Percentiles rank a stretch among this genome's conserved stretches.
These are phyloP conservation scores for Aspergillus novoparasiticus DNA, from an alignment of 2,329 filamentous ascomycete genomes.

Conservation along the genomic window DNA sequence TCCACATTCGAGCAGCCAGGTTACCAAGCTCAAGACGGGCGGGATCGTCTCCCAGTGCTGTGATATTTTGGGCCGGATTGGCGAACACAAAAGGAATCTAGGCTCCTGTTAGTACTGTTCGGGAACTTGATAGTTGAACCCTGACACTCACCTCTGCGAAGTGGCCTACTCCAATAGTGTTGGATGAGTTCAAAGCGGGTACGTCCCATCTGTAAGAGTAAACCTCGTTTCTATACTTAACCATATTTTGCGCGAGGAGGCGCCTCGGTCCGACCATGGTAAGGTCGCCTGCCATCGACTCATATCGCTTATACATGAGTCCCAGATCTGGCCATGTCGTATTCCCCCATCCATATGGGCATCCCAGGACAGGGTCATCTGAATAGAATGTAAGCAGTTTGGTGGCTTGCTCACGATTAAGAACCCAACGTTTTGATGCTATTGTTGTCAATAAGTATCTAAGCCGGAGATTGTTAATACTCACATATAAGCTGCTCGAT, in stretches of 20 bases:
- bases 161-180: conserved; percentile 32
- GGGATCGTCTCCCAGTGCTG: conserved; percentile 27
- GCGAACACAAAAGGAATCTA: conserved; percentile 38
- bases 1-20: conserved; percentile 36
- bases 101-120: not conserved
- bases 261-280: conserved; percentile 33
- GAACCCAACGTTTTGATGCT: conserved; percentile 33
- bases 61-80: conserved; percentile 33
- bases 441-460: conserved; percentile 7
- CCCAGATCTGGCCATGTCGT: conserved; percentile 30
- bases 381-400: conserved; percentile 55
- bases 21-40: conserved; percentile 29
- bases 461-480: not conserved
- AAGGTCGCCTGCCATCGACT: conserved; percentile 33
- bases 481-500: conserved; percentile 34
- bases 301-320: conserved; percentile 34
- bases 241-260: conserved; percentile 31
- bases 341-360: conserved; percentile 47
- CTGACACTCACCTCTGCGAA: conserved; percentile 30
- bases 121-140: too few relatives aligned
- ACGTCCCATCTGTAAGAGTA: conserved; percentile 36
- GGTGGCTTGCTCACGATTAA: conserved; percentile 30
- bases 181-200: conserved; percentile 28
- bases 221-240: conserved; percentile 19
- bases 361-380: conserved; percentile 50